Conservation (phyloP, 176 grass and related monocot species). For the Rhipidocladum racemiflorum region DNA sequence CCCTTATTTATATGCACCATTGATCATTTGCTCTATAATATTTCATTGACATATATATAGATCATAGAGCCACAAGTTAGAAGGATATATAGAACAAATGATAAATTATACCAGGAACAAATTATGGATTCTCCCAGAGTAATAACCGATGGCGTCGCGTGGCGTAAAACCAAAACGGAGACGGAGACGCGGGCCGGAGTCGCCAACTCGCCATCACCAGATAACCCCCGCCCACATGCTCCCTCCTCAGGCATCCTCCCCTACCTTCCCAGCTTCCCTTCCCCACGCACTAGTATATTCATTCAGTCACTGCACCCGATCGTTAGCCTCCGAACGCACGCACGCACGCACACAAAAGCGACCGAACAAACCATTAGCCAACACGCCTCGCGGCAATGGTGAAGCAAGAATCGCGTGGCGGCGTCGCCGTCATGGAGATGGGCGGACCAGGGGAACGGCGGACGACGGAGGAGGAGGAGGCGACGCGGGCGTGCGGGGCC, state of each 20-base stretch:
- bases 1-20: too few species aligned
- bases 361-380: background rate
- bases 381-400: conserved; percentile 26
- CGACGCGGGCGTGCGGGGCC: background rate
- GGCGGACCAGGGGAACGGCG: too few species aligned
- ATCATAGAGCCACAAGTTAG: too few species aligned
- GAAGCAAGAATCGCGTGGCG: background rate
- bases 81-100: too few species aligned
- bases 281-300: conserved; percentile 23
- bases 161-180: background rate
- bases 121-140: too few species aligned
- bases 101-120: too few species aligned
- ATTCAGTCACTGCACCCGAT: background rate
- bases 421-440: conserved; percentile 23
- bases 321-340: background rate
- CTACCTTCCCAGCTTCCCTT: background rate
- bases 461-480: background rate
- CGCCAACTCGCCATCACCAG: conserved; percentile 52
- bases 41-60: too few species aligned
- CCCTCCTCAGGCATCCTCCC: conserved; percentile 30
- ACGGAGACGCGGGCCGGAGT: background rate
- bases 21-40: too few species aligned
- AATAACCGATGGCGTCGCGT: background rate
- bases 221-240: conserved; percentile 56
- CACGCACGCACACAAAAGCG: background rate